Base-by-base conservation (phyloP, 139 green algal genomes). In the Coelastrella sp. region DNA sequence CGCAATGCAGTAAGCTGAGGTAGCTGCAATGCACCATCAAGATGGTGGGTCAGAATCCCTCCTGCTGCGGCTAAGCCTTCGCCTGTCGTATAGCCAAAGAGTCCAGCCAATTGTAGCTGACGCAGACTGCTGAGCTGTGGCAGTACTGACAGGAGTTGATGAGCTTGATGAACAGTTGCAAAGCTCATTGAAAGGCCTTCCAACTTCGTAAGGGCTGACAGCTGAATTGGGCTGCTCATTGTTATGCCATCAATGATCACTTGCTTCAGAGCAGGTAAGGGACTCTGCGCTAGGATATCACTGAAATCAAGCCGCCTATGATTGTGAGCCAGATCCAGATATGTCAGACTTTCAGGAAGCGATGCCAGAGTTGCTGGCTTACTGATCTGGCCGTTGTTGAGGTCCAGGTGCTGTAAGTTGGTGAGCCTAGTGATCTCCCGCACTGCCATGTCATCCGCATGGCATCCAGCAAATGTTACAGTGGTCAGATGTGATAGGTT, bases 401-500 rank as follows among this genome's bases (percentile, higher is more conserved):
- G 15, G 15, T 57, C 45, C 0, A 57, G 45, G 45, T 13, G 8
- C 45, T 53, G 45, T 11, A 53, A 11, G 45, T 53, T 53, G 45
- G 8, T 53, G 45, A 53, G 45, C 8, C 8, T 8, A 53, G 45
- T 53, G 11, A 53, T 8, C 45, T 53, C 8, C 8, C 8, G 15
- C 45, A 57, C 45, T 0, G 45, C 45, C 11, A 23, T 57, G 45
- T 57, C 45, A 13, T 57, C 45, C 11, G 15, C 13, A n/a, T 30
- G 6, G 23, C 57, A 30, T n/a, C 23, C 1, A 3, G 17, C 40
- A 45, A 34, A 8, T 64, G 3, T 43, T 40, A 30, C 8, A 23
- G 4, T 2, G 50, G 48, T 41, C 41, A 87, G 57, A 53, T 85
- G 50, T 51, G 60, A 17, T 25, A 66, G 63, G 45, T 13, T 57